Evolutionary conservation across 2,329 filamentous ascomycete species (phyloP).

Genomic region (Gremmenia infestans): DNA sequence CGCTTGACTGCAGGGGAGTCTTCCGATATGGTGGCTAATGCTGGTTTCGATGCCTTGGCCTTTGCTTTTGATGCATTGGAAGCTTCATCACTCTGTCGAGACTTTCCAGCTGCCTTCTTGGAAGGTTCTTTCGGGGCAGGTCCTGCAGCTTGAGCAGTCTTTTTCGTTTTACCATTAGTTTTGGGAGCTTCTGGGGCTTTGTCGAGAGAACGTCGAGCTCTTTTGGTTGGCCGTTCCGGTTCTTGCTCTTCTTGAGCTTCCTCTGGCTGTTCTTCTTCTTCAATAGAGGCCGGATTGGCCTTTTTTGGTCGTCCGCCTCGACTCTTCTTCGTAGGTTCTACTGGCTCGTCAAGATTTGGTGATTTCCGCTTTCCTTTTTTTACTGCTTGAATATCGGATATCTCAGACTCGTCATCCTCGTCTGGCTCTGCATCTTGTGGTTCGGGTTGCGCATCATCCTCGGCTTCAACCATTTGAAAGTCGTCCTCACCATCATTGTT

Average conservation of each 20-base stretch:
- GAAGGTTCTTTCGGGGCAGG: conserved; percentile 1
- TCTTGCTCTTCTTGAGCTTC: conserved; percentile 19
- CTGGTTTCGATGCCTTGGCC: conserved; percentile 11
- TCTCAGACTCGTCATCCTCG: conserved; percentile 22
- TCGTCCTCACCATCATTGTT: conserved; percentile 28
- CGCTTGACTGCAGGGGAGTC: conserved; percentile 27
- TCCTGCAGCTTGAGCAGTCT: conserved; percentile 14
- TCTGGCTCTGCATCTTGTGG: conserved; percentile 12
- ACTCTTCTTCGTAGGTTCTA: conserved; percentile 7
- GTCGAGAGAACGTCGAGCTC: conserved; percentile 11
- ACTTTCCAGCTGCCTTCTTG: conserved; percentile 15
- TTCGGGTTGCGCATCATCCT: conserved; percentile 14
- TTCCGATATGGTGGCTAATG: conserved; percentile 22
- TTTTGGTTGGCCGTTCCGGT: conserved; percentile 14
- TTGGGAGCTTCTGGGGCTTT: conserved; percentile 22
- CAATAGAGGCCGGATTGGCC: conserved; percentile 7
- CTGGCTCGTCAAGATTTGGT: conserved; percentile 8
- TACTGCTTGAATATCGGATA: conserved; percentile 15
- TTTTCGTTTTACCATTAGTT: conserved; percentile 24
- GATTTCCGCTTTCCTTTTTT: conserved; percentile 22
- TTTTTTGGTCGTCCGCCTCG: conserved; percentile 26
- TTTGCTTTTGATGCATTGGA: conserved; percentile 11
- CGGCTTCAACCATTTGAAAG: conserved; percentile 24
- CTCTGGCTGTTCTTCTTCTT: not conserved
- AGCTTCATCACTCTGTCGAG: conserved; percentile 18